Evolutionary conservation across 1,284 basidiomycete species (phyloP).

Genomic region (Ceratobasidium sp.): DNA sequence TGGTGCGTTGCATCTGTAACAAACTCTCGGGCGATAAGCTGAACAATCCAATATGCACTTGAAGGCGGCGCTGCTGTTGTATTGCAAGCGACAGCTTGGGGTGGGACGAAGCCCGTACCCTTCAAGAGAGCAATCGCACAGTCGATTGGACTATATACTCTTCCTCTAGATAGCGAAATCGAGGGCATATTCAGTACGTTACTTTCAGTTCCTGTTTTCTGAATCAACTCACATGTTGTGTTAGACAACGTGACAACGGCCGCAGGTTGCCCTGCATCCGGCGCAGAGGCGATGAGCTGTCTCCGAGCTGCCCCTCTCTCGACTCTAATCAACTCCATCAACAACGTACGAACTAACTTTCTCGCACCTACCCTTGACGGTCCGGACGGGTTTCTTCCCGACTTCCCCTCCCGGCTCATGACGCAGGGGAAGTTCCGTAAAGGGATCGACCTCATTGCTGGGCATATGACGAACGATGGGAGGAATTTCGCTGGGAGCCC

Average conservation of each 20-base stretch:
- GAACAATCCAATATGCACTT: not conserved
- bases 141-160: constrained; percentile 63
- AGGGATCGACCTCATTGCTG: constrained; percentile 61
- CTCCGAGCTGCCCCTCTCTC: constrained; percentile 60
- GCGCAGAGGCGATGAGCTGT: constrained; percentile 57
- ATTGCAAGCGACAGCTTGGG: constrained; percentile 44
- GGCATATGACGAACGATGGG: constrained; percentile 64
- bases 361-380: constrained; percentile 61
- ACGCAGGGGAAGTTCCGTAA: constrained; percentile 57
- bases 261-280: constrained; percentile 57
- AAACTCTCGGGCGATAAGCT: too few species aligned
- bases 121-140: constrained; percentile 46
- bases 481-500: constrained; percentile 61
- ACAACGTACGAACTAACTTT: constrained; percentile 56
- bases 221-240: constrained; percentile 5
- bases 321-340: constrained; percentile 53
- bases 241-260: constrained; percentile 56
- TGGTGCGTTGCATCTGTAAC: constrained; percentile 7
- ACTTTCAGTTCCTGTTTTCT: not conserved
- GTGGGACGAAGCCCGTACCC: constrained; percentile 26
- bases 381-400: constrained; percentile 51
- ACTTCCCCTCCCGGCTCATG: constrained; percentile 58
- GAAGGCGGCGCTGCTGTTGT: constrained; percentile 44
- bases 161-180: constrained; percentile 54
- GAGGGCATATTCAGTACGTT: constrained; percentile 58